Evolutionary conservation across 164 flowering plant species (phyloP).

Genomic region (Umbellularia californica): DNA sequence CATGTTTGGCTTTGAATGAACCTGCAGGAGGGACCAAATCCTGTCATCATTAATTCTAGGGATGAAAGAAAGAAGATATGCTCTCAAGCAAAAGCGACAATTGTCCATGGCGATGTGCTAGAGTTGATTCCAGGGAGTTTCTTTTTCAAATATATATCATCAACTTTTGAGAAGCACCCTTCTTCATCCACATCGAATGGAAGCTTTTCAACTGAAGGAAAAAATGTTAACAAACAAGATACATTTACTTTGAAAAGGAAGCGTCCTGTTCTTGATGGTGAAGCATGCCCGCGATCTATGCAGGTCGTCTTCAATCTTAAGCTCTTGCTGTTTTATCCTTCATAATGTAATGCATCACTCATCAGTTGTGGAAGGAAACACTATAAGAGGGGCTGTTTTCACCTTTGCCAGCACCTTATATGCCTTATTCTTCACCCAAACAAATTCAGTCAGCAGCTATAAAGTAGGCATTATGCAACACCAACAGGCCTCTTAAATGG

Average conservation of each 20-base stretch:
- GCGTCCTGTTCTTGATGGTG: slow-evolving; percentile 37
- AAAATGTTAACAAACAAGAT: slow-evolving; percentile 10
- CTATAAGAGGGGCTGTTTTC: too few relatives aligned
- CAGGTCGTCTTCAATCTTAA: slow-evolving; percentile 24
- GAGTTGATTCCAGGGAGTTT: slow-evolving; percentile 90
- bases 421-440: too few relatives aligned
- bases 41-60: slow-evolving; percentile 60
- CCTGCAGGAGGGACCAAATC: slow-evolving; percentile 78
- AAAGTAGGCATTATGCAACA: too few relatives aligned
- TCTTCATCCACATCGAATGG: slow-evolving; percentile 12
- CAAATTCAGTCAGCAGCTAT: too few relatives aligned
- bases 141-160: slow-evolving; percentile 45
- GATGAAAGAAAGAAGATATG: slow-evolving; percentile 50
- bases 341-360: background rate
- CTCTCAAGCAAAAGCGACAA: slow-evolving; percentile 32
- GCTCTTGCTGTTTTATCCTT: background rate
- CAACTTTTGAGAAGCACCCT: slow-evolving; percentile 11
- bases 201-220: slow-evolving; percentile 23
- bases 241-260: slow-evolving; percentile 38
- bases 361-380: too few relatives aligned
- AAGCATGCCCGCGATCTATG: slow-evolving; percentile 28
- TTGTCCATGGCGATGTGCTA: slow-evolving; percentile 58
- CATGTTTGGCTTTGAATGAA: background rate
- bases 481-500: too few relatives aligned
- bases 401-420: too few relatives aligned